A percentile compares a stretch with the other conserved stretches of the same genome.
phyloP scores from a whole-genome alignment of 106 monocot genomes.

The Posidonia australis region DNA sequence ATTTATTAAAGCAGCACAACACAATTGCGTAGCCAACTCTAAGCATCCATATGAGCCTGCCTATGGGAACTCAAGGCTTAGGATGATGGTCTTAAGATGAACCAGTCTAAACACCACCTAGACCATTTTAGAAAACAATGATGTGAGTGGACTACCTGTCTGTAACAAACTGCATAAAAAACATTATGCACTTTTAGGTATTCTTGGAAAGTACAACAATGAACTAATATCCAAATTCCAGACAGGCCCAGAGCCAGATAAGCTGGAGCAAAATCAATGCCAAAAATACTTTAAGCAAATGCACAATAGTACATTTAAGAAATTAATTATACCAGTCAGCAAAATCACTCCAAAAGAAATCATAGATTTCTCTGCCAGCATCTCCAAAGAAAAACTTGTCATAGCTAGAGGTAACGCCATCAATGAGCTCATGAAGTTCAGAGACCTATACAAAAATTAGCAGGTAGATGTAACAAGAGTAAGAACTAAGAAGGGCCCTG shows the following conservation, averaged over 20 bases:
- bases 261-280: no score
- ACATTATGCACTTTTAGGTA: not conserved
- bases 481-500: not conserved
- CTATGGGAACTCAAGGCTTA: no score
- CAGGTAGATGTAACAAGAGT: not conserved
- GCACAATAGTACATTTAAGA: not conserved
- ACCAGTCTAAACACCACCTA: no score
- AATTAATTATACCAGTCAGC: slow-evolving; percentile 24
- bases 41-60: no score
- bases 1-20: no score
- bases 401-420: slow-evolving; percentile 68
- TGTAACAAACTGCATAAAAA: not conserved
- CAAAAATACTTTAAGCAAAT: not conserved
- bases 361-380: slow-evolving; percentile 94
- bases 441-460: slow-evolving; percentile 45
- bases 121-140: no score
- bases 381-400: slow-evolving; percentile 95
- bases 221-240: not conserved
- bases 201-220: not conserved
- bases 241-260: not conserved
- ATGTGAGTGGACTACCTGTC: no score
- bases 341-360: slow-evolving; percentile 97
- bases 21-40: no score
- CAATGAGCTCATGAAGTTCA: slow-evolving; percentile 93
- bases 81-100: no score